These are phyloP conservation scores for Papiliotrema fonsecae DNA, from an alignment of 1,284 basidiomycete species.

Conservation along the genomic window DNA sequence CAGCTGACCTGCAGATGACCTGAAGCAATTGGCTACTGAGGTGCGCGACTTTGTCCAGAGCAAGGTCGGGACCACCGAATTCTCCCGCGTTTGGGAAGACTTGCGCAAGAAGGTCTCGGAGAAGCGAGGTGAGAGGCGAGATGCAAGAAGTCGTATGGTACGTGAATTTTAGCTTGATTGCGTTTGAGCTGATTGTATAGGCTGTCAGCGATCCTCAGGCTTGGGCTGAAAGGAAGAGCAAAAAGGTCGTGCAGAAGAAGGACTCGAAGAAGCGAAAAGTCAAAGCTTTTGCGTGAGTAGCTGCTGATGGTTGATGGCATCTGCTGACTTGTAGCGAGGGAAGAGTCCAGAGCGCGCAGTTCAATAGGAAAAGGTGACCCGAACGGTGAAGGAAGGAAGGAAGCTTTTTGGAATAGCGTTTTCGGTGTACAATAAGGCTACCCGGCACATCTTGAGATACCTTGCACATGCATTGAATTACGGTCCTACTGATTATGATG, in stretches of 20 bases:
- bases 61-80: slow-evolving; percentile 78
- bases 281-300: slow-evolving; percentile 43
- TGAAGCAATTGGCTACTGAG: slow-evolving; percentile 77
- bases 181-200: slow-evolving; percentile 13
- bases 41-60: slow-evolving; percentile 80
- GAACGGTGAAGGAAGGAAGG: neutral
- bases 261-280: slow-evolving; percentile 74
- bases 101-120: slow-evolving; percentile 68
- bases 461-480: neutral
- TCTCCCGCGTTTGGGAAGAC: slow-evolving; percentile 70
- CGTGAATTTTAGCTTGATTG: neutral
- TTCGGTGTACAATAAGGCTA: neutral
- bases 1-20: slow-evolving; percentile 58
- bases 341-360: neutral
- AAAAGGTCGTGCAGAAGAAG: slow-evolving; percentile 71
- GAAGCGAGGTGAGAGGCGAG: slow-evolving; percentile 68
- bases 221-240: slow-evolving; percentile 66
- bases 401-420: no score
- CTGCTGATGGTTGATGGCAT: slow-evolving; percentile 3
- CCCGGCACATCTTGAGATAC: neutral
- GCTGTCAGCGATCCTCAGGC: slow-evolving; percentile 33
- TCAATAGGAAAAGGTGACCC: neutral
- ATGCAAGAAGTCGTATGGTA: slow-evolving; percentile 60
- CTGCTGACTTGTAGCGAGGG: slow-evolving; percentile 5
- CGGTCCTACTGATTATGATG: no score